Base-by-base conservation (phyloP, 805 yeast genomes). In the Saccharomycopsis sp. region DNA sequence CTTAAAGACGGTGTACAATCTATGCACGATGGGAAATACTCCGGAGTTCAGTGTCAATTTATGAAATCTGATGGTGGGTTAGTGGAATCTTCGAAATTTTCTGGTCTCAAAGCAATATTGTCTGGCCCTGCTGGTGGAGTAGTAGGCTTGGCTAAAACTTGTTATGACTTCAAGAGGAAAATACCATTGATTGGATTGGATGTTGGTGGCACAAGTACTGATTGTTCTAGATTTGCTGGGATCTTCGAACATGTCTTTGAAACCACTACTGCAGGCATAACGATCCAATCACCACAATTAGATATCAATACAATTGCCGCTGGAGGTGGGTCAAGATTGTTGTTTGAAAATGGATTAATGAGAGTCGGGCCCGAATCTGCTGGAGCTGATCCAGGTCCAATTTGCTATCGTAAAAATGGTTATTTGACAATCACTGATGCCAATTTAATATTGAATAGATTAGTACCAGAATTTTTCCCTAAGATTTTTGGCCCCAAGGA, bases 91-190 rank as follows among this genome's bases (percentile, higher is more conserved):
- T 68, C 77, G 19, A 72, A 76, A 40, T 90, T 90, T 59, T 81
- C 96, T 0, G 97, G 97, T 1, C 67, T 90, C 29, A 74, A 79
- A 54, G 95, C 97, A 3, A 84, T 90, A 40, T 64, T 90, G 28
- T 86, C 96, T 1, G 97, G 97, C 2, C 97, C 97, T 2, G 97
- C 97, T 7, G 97, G 97, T 31, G 97, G 97, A 40, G 95, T 90
- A 47, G 96, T 90, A 27, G 97, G 97, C 0, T 85, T 79, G 55
- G 85, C 96, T 0, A 72, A 77, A 42, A 89, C 97, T 0, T 85
- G 95, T 50, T 86, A 71, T 58, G 70, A 77, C 49, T 62, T 65
- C 1, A 56, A 63, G n/a, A 72, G 73, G 44, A 62, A 64, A 9
- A 70, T 72, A 20, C 88, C 95, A 0, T 67, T 83, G 38, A 74